phyloP scores from a whole-genome alignment of 2,329 filamentous ascomycete genomes.

The Daldinia sp. region DNA sequence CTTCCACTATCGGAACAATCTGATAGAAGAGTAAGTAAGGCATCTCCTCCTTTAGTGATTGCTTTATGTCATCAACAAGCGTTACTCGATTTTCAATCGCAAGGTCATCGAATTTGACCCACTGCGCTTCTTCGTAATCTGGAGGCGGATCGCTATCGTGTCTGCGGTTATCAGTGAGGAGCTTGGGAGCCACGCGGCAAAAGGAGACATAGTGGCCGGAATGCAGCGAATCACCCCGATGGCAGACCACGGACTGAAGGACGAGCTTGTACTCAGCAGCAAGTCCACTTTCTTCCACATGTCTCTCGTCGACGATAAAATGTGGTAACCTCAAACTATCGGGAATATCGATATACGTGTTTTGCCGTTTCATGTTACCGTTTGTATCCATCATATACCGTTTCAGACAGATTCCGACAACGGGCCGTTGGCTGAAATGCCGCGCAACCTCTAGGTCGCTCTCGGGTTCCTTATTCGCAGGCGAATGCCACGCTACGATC shows the following conservation, averaged over 20 bases:
- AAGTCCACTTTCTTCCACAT: constrained; percentile 73
- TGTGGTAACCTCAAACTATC: constrained; percentile 83
- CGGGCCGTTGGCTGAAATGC: constrained; percentile 86
- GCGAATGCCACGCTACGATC: constrained; percentile 82
- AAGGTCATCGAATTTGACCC: constrained; percentile 96
- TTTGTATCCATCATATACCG: constrained; percentile 81
- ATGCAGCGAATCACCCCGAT: constrained; percentile 85
- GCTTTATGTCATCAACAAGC: constrained; percentile 80
- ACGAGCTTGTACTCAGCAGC: constrained; percentile 94
- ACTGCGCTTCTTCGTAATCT: constrained; percentile 78
- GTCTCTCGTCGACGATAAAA: constrained; percentile 85
- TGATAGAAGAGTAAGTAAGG: constrained; percentile 97
- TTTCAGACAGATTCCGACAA: constrained; percentile 93
- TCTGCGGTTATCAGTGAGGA: constrained; percentile 70
- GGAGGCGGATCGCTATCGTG: constrained; percentile 69
- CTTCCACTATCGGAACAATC: constrained; percentile 85
- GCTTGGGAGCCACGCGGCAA: constrained; percentile 76
- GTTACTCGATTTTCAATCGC: constrained; percentile 73
- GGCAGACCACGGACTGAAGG: constrained; percentile 91
- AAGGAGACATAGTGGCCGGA: constrained; percentile 94
- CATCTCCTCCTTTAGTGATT: constrained; percentile 85
- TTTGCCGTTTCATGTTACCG: constrained; percentile 76
- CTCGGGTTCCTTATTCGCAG: constrained; percentile 63
- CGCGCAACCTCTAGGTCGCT: constrained; percentile 86
- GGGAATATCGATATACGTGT: constrained; percentile 92